Conservation (phyloP, 805 yeast species). For the Pichia gijzeniarum region DNA sequence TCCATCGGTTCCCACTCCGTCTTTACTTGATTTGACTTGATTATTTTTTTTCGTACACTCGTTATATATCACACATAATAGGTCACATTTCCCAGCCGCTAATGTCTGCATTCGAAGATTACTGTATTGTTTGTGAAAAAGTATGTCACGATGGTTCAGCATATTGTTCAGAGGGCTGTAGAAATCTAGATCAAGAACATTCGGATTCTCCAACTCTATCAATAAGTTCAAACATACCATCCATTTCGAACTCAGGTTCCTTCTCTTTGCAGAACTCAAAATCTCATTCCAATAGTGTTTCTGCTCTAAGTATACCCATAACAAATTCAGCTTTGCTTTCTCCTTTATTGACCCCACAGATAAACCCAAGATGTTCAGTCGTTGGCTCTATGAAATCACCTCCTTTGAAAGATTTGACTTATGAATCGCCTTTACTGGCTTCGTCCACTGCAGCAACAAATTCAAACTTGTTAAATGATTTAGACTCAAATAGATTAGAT, state of each 20-base stretch:
- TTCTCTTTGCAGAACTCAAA: conserved; percentile 7
- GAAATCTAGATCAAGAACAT: conserved; percentile 21
- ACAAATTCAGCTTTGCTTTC: conserved; percentile 17
- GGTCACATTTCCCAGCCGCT: no score
- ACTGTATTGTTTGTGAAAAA: conserved; percentile 33
- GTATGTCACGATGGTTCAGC: conserved; percentile 27
- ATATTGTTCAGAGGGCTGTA: conserved; percentile 31
- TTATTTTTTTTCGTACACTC: no score
- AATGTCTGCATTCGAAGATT: conserved; percentile 39
- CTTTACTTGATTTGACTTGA: no score
- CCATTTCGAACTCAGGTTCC: conserved; percentile 11
- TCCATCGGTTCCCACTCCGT: no score
- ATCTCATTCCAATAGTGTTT: conserved; percentile 1
- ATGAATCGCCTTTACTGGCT: conserved; percentile 28
- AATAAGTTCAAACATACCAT: conserved; percentile 15
- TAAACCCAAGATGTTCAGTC: conserved; percentile 12
- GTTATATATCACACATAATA: no score
- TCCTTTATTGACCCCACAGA: conserved; percentile 28
- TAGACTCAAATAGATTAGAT: conserved; percentile 28
- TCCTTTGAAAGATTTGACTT: conserved; percentile 21
- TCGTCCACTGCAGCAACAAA: conserved; percentile 13
- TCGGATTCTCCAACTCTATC: conserved; percentile 23
- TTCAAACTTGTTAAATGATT: conserved; percentile 15
- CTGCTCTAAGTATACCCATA: conserved; percentile 6
- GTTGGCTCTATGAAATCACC: conserved; percentile 21